phyloP scores from a whole-genome alignment of 176 grass and related monocot species.

The Zoysia pacifica region DNA sequence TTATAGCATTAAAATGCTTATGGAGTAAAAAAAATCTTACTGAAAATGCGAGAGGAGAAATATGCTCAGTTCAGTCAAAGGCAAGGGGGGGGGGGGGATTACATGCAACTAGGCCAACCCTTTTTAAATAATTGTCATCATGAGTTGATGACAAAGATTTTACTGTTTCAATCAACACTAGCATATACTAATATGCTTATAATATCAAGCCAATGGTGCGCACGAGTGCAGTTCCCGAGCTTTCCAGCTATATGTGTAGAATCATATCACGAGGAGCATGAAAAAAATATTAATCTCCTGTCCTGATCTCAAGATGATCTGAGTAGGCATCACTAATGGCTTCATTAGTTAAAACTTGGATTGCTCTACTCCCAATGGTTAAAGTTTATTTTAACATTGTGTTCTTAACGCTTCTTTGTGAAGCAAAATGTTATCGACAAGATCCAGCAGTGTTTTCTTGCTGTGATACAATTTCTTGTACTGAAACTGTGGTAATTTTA shows the following conservation, averaged over 20 bases:
- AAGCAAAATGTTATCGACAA: slow-evolving; percentile 47
- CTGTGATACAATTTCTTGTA: slow-evolving; percentile 32
- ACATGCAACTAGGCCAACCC: slow-evolving; percentile 46
- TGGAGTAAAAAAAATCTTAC: slow-evolving; percentile 1
- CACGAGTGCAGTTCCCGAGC: slow-evolving; percentile 95
- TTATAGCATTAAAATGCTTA: slow-evolving; percentile 36
- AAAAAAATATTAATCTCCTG: slow-evolving; percentile 46
- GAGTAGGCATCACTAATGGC: slow-evolving; percentile 31
- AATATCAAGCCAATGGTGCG: slow-evolving; percentile 65
- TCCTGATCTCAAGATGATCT: slow-evolving; percentile 66
- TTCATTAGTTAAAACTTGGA: slow-evolving; percentile 51
- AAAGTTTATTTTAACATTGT: slow-evolving; percentile 37
- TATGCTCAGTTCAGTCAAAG: slow-evolving; percentile 62
- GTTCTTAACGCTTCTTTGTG: slow-evolving; percentile 38
- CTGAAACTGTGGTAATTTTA: slow-evolving; percentile 23
- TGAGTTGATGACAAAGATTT: slow-evolving; percentile 82
- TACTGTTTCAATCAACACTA: slow-evolving; percentile 63
- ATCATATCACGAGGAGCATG: slow-evolving; percentile 66
- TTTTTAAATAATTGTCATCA: slow-evolving; percentile 63
- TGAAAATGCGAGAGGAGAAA: slow-evolving; percentile 19
- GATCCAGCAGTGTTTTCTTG: slow-evolving; percentile 32
- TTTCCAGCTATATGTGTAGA: slow-evolving; percentile 72
- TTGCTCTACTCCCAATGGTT: slow-evolving; percentile 49
- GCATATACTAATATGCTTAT: slow-evolving; percentile 47
- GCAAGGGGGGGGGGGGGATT: slow-evolving; percentile 44